Base-by-base conservation (phyloP, 2,329 filamentous ascomycete species). In the Akanthomyces uredinophilus region DNA sequence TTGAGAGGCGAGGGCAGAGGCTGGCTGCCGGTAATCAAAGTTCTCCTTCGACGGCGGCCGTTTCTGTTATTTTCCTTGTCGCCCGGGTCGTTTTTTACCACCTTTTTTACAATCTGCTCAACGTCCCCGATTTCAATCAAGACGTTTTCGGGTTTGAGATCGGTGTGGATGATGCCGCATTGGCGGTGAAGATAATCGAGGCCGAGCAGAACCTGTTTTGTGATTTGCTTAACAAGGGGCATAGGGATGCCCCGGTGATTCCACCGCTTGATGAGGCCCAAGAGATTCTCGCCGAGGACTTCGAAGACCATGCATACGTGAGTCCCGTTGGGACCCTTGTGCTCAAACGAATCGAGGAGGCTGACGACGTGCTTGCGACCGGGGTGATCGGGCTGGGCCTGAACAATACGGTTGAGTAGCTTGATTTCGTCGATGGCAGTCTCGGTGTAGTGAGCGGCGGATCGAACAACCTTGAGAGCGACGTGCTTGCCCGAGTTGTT, bases 261-360 rank as follows among this genome's bases (percentile, higher is more conserved):
- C 93, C 94, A 98, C 70, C 91, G 88, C 85, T 98, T 98, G 82
- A 99, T 97, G 72, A 99, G 78, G 29, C 95, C 94, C 59, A 98
- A 79, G 66, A 98, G 78, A 72, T 98, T 98, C 82, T 98, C 93
- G 60, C 95, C 95, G 62, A 99, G 78, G 4, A 99, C 95, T 75
- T 99, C 95, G 70, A 99, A 99, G 8, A 99, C 95, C 94, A 99
- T 98, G 80, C 95, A 99, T 63, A 98, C 92, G 72, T 99, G 95
- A 57, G 92, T 90, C 53, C 95, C 95, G 71, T 99, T 96, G 49
- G 94, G 94, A 11, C 95, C 95, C 75, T 96, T 96, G 79, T 98
- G 95, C 74, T 97, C 94, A 75, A 99, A 99, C 0, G 92, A 96
- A 76, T 98, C 94, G 69, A 98, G 84, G 44, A 99, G 83, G 75